Conservation (phyloP, 768 basidiomycete species). For the Suillus bovinus region DNA sequence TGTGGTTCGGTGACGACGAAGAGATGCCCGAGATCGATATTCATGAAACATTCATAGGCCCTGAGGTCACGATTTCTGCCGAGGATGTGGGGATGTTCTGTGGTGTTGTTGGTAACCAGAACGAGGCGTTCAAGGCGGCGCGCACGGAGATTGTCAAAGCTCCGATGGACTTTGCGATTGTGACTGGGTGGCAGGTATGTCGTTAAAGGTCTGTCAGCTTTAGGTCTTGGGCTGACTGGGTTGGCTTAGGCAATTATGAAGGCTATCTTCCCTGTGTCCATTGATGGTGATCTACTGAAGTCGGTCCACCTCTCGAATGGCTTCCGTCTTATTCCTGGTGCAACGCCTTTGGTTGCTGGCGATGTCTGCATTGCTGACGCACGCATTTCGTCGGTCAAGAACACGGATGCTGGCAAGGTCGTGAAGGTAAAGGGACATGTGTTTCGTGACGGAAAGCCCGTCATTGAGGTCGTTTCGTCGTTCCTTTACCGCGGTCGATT, state of each 20-base stretch:
- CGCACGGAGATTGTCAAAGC: conserved; percentile 72
- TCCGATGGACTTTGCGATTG: conserved; percentile 99
- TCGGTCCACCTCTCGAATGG: conserved; percentile 97
- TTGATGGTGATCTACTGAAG: conserved; percentile 94
- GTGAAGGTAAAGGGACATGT: conserved; percentile 90
- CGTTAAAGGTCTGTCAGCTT: neutral
- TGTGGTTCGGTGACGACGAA: conserved; percentile 94
- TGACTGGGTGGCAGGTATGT: conserved; percentile 95
- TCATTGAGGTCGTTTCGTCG: conserved; percentile 91
- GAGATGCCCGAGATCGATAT: conserved; percentile 76
- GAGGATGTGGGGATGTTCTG: conserved; percentile 86
- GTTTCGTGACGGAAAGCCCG: conserved; percentile 70
- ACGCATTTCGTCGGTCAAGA: conserved; percentile 84
- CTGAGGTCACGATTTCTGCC: conserved; percentile 79
- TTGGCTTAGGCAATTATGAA: conserved; percentile 93
- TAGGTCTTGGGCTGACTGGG: neutral
- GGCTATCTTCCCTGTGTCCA: conserved; percentile 88
- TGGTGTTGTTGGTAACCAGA: conserved; percentile 90
- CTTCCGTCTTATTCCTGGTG: conserved; percentile 85
- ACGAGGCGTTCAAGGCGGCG: conserved; percentile 82
- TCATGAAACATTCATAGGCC: conserved; percentile 81
- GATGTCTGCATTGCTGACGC: conserved; percentile 92
- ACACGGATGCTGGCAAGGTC: conserved; percentile 88
- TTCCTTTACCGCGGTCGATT: conserved; percentile 98
- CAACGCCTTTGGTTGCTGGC: conserved; percentile 74